These are phyloP conservation scores for Neolentinus lepideus DNA, from an alignment of 1,284 basidiomycete genomes.

Conservation along the genomic window DNA sequence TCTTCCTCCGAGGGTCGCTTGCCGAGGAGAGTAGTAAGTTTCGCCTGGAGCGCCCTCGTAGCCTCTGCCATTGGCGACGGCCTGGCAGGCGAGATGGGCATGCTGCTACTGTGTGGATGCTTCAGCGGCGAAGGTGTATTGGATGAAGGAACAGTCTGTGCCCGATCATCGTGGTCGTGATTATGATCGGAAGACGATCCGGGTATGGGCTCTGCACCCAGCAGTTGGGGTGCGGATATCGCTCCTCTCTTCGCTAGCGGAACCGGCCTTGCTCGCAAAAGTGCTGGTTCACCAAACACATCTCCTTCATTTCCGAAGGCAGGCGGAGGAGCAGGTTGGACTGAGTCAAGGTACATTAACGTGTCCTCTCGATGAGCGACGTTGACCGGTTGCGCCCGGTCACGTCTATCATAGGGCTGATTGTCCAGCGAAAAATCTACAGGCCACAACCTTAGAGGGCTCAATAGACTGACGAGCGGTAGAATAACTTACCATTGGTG, in stretches of 20 bases:
- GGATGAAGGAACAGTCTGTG: not conserved
- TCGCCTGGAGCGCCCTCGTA: slow-evolving; percentile 51
- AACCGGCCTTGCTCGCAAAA: not conserved
- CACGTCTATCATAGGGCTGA: not conserved
- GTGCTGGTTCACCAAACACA: not conserved
- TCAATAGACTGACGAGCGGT: too few relatives aligned
- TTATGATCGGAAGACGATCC: not conserved
- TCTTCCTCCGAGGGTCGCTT: slow-evolving; percentile 49
- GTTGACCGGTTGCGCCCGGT: too few relatives aligned
- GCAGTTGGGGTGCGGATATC: not conserved
- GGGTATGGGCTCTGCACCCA: not conserved
- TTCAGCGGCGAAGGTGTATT: slow-evolving; percentile 42
- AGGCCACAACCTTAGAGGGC: too few relatives aligned
- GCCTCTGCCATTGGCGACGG: slow-evolving; percentile 31
- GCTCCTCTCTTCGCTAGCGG: not conserved
- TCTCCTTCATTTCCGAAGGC: not conserved
- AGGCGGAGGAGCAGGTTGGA: not conserved
- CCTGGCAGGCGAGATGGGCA: slow-evolving; percentile 14
- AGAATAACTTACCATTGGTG: slow-evolving; percentile 25
- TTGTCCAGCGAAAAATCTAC: not conserved
- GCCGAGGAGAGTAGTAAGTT: slow-evolving; percentile 56
- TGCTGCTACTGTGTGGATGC: slow-evolving; percentile 23
- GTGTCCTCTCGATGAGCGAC: too few relatives aligned
- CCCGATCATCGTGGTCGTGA: not conserved
- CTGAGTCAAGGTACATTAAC: too few relatives aligned